Conservation (phyloP, 805 yeast genomes). For the Wickerhamiella vanderwaltii region DNA sequence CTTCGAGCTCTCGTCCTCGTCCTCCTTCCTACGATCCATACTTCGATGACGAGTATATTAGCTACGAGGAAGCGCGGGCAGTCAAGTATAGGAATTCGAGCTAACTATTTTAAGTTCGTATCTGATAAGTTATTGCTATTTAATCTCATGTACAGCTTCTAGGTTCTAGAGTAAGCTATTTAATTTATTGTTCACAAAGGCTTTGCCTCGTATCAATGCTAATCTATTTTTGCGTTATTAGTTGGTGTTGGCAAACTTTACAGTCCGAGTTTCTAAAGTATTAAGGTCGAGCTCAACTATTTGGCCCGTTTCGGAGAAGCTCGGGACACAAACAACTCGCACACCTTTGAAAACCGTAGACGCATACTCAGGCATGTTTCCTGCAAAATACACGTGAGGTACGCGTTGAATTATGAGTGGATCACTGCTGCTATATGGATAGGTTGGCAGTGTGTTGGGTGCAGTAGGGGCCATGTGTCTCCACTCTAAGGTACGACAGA, state of each 20-base stretch:
- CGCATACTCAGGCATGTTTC: conserved; percentile 62
- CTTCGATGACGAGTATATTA: no score
- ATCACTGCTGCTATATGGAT: conserved; percentile 64
- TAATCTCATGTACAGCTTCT: no score
- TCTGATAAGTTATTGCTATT: no score
- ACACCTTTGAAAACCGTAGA: conserved; percentile 25
- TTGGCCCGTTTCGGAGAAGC: conserved; percentile 52
- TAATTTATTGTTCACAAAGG: no score
- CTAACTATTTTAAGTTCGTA: no score
- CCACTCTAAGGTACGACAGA: conserved; percentile 67
- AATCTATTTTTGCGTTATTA: no score
- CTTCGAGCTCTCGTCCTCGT: no score
- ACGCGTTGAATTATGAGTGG: conserved; percentile 68
- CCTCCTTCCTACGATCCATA: no score
- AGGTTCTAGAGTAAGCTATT: no score
- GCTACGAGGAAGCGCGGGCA: no score
- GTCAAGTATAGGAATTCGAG: no score
- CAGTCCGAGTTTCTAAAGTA: conserved; percentile 32
- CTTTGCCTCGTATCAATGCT: no score
- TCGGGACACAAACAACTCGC: conserved; percentile 56
- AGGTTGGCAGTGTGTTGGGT: conserved; percentile 88
- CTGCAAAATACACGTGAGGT: conserved; percentile 79
- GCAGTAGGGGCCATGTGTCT: conserved; percentile 87
- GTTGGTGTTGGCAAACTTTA: background rate
- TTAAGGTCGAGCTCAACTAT: conserved; percentile 48